Conservation (phyloP, 2,329 filamentous ascomycete species). For the Botrytis medusae region DNA sequence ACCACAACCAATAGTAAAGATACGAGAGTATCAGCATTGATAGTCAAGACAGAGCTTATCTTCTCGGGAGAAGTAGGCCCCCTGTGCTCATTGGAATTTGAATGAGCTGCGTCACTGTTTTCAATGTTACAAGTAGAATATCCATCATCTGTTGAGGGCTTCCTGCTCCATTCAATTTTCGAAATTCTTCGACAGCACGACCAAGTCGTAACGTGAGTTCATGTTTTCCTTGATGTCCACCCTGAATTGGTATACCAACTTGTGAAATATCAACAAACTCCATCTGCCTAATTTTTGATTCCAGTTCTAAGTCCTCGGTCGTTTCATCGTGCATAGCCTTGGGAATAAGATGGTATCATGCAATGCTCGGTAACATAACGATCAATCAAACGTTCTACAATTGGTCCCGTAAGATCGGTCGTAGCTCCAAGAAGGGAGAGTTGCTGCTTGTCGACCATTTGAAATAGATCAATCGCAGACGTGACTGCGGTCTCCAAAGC, state of each 20-base stretch:
- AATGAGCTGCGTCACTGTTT: conserved; percentile 71
- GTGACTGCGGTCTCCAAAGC: conserved; percentile 91
- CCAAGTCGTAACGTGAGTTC: conserved; percentile 75
- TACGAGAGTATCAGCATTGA: conserved; percentile 84
- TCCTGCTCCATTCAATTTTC: conserved; percentile 73
- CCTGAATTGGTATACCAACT: conserved; percentile 83
- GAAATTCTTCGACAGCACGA: conserved; percentile 83
- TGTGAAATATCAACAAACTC: conserved; percentile 91
- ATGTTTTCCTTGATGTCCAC: conserved; percentile 74
- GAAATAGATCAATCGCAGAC: conserved; percentile 91
- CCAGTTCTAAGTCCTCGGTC: conserved; percentile 82
- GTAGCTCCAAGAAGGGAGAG: conserved; percentile 87
- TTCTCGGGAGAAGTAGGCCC: conserved; percentile 41
- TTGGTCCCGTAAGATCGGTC: conserved; percentile 86
- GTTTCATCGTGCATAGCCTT: conserved; percentile 72
- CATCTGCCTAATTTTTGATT: conserved; percentile 90
- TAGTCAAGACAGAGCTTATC: conserved; percentile 55
- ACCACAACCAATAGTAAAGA: conserved; percentile 82
- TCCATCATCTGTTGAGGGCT: conserved; percentile 44
- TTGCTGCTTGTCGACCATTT: conserved; percentile 93
- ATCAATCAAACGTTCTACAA: conserved; percentile 93
- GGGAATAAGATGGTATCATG: conserved; percentile 84
- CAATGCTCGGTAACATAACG: conserved; percentile 87
- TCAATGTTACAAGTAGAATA: conserved; percentile 54
- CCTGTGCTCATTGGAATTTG: conserved; percentile 47